A percentile compares a stretch with the other conserved stretches of the same genome.
These are phyloP conservation scores for Penstemon newberryi DNA, from an alignment of 257 asterid species.

Conservation along the genomic window DNA sequence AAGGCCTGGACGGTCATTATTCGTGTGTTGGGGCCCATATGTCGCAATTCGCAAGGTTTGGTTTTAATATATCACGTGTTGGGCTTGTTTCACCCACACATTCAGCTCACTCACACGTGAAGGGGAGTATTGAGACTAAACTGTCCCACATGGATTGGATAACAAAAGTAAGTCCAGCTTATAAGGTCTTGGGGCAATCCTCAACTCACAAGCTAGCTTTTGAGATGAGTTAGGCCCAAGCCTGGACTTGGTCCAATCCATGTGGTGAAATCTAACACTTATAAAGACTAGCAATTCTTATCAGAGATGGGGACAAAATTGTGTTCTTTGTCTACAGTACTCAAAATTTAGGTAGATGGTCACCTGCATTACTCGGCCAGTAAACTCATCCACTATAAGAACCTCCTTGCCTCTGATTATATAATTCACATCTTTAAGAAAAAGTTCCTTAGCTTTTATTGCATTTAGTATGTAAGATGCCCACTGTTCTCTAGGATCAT, in stretches of 20 bases:
- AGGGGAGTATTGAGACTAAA: too few relatives aligned
- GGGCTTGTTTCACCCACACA: too few relatives aligned
- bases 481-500: slow-evolving; percentile 99
- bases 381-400: slow-evolving; percentile 93
- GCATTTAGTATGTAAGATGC: slow-evolving; percentile 94
- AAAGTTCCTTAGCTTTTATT: slow-evolving; percentile 91
- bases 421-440: slow-evolving; percentile 90
- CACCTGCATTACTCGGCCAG: slow-evolving; percentile 99
- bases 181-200: not conserved
- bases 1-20: too few relatives aligned
- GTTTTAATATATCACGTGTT: too few relatives aligned
- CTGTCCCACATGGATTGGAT: too few relatives aligned
- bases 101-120: too few relatives aligned
- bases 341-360: slow-evolving; percentile 28
- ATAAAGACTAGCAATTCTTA: slow-evolving; percentile 17
- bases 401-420: slow-evolving; percentile 93
- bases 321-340: slow-evolving; percentile 23
- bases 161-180: slow-evolving; percentile 1
- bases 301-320: slow-evolving; percentile 5
- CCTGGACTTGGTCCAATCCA: too few relatives aligned
- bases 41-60: too few relatives aligned
- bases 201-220: too few relatives aligned
- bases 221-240: too few relatives aligned
- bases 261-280: not conserved
- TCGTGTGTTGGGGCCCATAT: too few relatives aligned